phyloP scores from a whole-genome alignment of 2,329 filamentous ascomycete species.

The Colletotrichum endophyticum region DNA sequence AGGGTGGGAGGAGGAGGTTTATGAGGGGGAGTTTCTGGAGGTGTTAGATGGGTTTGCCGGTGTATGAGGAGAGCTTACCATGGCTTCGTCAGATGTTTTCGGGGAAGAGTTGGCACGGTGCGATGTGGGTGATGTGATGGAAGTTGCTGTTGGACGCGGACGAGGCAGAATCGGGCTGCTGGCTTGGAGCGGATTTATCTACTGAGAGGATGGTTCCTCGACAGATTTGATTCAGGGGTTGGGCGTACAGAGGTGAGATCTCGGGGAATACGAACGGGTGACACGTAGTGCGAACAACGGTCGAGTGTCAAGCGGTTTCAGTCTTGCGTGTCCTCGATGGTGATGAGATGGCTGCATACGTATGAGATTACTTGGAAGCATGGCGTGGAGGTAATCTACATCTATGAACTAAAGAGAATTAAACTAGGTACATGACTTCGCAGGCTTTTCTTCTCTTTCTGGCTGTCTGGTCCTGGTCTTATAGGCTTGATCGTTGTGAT shows the following conservation, averaged over 20 bases:
- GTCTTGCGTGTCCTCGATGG: neutral
- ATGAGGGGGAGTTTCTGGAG: neutral
- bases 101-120: neutral
- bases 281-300: neutral
- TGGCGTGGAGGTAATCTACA: neutral
- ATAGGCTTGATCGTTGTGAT: too few species aligned
- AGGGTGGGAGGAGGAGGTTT: neutral
- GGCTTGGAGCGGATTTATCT: neutral
- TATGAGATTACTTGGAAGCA: neutral
- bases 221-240: neutral
- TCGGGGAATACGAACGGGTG: neutral
- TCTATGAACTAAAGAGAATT: neutral
- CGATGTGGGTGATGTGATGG: too few species aligned
- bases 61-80: neutral
- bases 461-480: neutral
- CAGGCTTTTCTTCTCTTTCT: rapidly evolving
- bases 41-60: neutral
- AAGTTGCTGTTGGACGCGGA: too few species aligned
- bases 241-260: neutral
- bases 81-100: neutral
- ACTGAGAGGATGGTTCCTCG: neutral
- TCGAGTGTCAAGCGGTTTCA: neutral
- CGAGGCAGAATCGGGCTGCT: neutral
- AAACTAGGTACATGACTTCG: neutral
- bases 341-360: neutral